A percentile compares a stretch with the other conserved stretches of the same genome.
phyloP scores from a whole-genome alignment of 306 rosid species.

The peach (Prunus persica) region Prunus_persica_NCBIv2 NC_034013.1:3273001-3273500 shows the following conservation, averaged over 20 bases:
- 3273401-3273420: slow-evolving; percentile 79
- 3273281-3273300: neutral
- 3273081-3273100: neutral
- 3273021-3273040: neutral
- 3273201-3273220: neutral
- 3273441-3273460: slow-evolving; percentile 98
- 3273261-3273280: neutral
- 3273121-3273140: neutral
- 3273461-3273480: slow-evolving; percentile 81
- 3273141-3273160: neutral
- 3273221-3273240: neutral
- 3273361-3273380: slow-evolving; percentile 1
- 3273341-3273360: neutral
- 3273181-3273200: neutral
- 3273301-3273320: neutral
- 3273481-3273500: slow-evolving; percentile 90
- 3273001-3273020: neutral
- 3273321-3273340: slow-evolving; percentile 2
- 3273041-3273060: neutral
- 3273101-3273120: neutral
- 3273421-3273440: slow-evolving; percentile 99
- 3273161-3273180: neutral
- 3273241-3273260: neutral
- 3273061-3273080: neutral
- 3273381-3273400: slow-evolving; percentile 8